Conservation (phyloP, 306 rosid species). For the Amphicarpaea edgeworthii region DNA sequence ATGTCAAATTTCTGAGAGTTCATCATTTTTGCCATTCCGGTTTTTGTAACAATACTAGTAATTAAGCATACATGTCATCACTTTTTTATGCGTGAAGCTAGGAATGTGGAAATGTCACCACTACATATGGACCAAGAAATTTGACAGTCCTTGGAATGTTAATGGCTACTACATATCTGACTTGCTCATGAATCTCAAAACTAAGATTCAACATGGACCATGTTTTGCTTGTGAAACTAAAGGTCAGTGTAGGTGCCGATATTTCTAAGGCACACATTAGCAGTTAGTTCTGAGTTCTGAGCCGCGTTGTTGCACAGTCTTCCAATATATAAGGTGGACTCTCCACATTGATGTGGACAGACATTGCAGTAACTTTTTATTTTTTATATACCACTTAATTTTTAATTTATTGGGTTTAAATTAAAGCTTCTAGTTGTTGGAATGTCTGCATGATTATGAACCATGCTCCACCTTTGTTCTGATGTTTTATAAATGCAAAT, state of each 20-base stretch:
- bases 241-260: conserved; percentile 40
- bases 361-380: conserved; percentile 8
- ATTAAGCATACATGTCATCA: conserved; percentile 24
- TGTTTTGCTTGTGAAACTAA: conserved; percentile 42
- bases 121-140: conserved; percentile 53
- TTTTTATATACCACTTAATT: not conserved
- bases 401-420: not conserved
- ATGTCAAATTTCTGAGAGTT: conserved; percentile 4
- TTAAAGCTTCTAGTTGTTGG: not conserved
- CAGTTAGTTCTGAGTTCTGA: not conserved
- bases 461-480: not conserved
- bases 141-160: not conserved
- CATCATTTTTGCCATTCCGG: not conserved
- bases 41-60: not conserved
- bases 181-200: conserved; percentile 40
- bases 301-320: not conserved
- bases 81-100: conserved; percentile 43
- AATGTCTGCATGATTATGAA: not conserved
- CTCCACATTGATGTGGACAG: not conserved
- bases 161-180: conserved; percentile 31
- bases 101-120: conserved; percentile 56
- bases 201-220: conserved; percentile 43
- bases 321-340: no score
- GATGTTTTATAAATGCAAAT: not conserved
- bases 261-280: conserved; percentile 14